A percentile compares a stretch with the other conserved stretches of the same genome.
Evolutionary conservation across 1,284 basidiomycete species (phyloP).

Genomic region (Apiotrichum brassicae): DNA sequence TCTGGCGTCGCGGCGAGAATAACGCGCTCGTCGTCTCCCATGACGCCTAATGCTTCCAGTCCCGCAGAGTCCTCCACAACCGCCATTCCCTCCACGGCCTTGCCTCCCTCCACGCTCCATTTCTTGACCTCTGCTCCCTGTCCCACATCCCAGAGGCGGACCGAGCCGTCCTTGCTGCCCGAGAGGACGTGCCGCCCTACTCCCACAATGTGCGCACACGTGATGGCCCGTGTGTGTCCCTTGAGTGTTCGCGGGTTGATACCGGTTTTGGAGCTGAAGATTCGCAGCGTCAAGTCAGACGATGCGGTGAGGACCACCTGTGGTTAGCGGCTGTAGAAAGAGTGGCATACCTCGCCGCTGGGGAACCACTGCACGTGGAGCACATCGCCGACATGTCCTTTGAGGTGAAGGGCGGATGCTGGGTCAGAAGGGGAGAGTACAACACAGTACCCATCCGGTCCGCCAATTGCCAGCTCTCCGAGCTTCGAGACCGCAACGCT

Average conservation of each 20-base stretch:
- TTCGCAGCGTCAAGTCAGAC: constrained; percentile 44
- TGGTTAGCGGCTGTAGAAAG: constrained; percentile 10
- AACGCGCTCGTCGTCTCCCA: constrained; percentile 31
- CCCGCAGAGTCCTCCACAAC: constrained; percentile 29
- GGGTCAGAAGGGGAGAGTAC: constrained; percentile 26
- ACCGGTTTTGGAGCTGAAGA: constrained; percentile 43
- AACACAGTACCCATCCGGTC: constrained; percentile 44
- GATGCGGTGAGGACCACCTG: constrained; percentile 47
- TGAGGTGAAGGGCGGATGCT: constrained; percentile 24
- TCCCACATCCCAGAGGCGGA: constrained; percentile 69
- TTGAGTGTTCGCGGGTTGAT: constrained; percentile 55
- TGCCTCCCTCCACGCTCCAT: constrained; percentile 31
- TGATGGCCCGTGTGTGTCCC: constrained; percentile 59
- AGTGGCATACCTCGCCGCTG: constrained; percentile 29
- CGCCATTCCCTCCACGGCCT: constrained; percentile 26
- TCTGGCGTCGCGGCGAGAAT: constrained; percentile 54
- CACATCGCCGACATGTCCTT: constrained; percentile 49
- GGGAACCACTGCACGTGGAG: constrained; percentile 43
- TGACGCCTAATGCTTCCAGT: constrained; percentile 17
- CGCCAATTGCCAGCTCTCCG: constrained; percentile 39
- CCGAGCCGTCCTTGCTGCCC: constrained; percentile 58
- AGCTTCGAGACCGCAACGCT: constrained; percentile 37
- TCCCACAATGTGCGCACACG: constrained; percentile 57
- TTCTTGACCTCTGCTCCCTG: constrained; percentile 52
- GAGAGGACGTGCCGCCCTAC: constrained; percentile 59